These are phyloP conservation scores for Aphanoascus verrucosus DNA, from an alignment of 2,329 filamentous ascomycete genomes.

Conservation along the genomic window DNA sequence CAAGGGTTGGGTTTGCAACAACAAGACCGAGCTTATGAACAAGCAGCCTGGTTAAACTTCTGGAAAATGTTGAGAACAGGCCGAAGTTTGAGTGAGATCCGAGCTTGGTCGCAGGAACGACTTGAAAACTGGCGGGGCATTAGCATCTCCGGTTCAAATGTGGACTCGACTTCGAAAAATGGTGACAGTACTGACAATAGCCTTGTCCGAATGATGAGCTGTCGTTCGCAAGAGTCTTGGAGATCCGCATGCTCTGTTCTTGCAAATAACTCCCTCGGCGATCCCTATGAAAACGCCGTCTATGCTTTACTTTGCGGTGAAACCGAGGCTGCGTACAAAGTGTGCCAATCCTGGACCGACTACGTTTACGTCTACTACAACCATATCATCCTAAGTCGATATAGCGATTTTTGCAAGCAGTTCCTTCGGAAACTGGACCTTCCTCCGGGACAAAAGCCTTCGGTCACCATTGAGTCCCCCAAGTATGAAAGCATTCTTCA, in stretches of 20 bases:
- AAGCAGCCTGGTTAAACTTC: conserved; percentile 84
- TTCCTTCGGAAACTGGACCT: conserved; percentile 40
- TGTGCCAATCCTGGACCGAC: conserved; percentile 75
- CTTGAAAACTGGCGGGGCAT: conserved; percentile 84
- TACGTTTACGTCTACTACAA: conserved; percentile 81
- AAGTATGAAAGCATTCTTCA: conserved; percentile 30
- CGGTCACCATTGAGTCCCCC: conserved; percentile 48
- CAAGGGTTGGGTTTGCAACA: conserved; percentile 66
- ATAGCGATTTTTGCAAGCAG: conserved; percentile 54
- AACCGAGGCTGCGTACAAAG: conserved; percentile 61
- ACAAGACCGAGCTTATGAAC: conserved; percentile 79
- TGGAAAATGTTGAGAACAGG: conserved; percentile 86
- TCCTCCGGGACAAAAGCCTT: conserved; percentile 44
- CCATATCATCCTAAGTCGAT: conserved; percentile 66
- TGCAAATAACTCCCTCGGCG: conserved; percentile 53
- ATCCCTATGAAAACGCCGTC: conserved; percentile 76
- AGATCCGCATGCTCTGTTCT: conserved; percentile 31
- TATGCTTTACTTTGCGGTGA: conserved; percentile 87
- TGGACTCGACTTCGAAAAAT: conserved; percentile 22
- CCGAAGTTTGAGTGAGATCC: conserved; percentile 60
- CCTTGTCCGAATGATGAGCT: conserved; percentile 35
- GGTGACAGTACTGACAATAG: conserved; percentile 27
- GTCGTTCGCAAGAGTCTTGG: conserved; percentile 30
- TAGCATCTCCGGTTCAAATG: conserved; percentile 55
- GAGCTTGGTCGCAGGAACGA: conserved; percentile 74